Evolutionary conservation across 2,329 filamentous ascomycete genomes (phyloP), one percentile per base, ranked within the genome.

Genomic region (Penicillium sp.): DNA sequence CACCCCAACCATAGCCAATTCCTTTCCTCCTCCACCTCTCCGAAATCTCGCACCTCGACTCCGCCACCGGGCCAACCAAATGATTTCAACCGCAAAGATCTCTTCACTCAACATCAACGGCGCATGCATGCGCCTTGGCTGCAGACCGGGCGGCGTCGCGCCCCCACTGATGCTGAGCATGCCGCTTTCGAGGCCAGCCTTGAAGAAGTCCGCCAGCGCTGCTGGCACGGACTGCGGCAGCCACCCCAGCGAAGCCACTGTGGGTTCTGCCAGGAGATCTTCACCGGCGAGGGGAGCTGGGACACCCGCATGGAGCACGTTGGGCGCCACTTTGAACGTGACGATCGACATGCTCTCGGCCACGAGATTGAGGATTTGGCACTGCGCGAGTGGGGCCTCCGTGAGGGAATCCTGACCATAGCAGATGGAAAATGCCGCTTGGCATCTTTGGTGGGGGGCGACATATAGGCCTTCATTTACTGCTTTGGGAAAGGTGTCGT

Each of bases 41-140:
- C n/a, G 8, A 25, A 31, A 12, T 29, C n/a, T 4, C 49, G 11
- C 49, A 44, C 30, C 29, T 47, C 42, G 56, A 59, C 36, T 51
- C 60, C 20, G 32, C 34, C 34, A 20, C 51, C 14, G 36, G 52
- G 53, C 8, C 64, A 72, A 4, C 68, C 68, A 26, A 80, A 82
- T 52, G 80, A 79, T 61, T 95, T 95, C 70, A 93, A 93, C 64
- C 83, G 89, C 55, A 94, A 93, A 60, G 89, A 95, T 55, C 76
- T 95, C 7, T 95, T 89, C 67, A 86, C 83, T 0, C 87, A 94
- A 55, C 90, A 95, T 57, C 73, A 90, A 2, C 77, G 85, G 4
- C 82, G 90, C 31, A 93, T 93, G 85, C 89, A 95, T 58, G 71
- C 76, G 0, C 74, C 76, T 0, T 61, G 72, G 80, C 45, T 62